Evolutionary conservation across 164 flowering plant genomes (phyloP), one percentile per base, ranked within the genome.

Genomic region (Magnolia officinalis): DNA sequence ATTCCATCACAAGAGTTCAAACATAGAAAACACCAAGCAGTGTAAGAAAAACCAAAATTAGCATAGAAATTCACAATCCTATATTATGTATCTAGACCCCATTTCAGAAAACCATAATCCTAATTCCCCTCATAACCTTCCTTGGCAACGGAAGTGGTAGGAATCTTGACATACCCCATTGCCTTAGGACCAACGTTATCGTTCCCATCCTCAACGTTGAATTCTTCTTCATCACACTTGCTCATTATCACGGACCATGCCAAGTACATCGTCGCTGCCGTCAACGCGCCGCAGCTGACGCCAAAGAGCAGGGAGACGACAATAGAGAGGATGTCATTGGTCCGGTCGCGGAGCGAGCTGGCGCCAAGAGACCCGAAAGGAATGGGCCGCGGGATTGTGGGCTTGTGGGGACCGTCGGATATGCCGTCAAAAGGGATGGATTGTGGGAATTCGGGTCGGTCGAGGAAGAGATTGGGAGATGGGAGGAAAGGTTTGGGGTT

Each of bases 271-370:
- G 86, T 82, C 2, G 85, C 89, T 6, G 89, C 84, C 8, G 89
- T 84, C 70, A 88, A 76, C 21, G 84, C 87, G 6, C 91, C 91
- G 69, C 89, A 87, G 20, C 87, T 87, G 50, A 82, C 85, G 21
- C 91, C 91, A 31, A 88, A 80, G 18, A 88, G 85, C 74, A 88
- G 71, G n/a, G 89, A 85, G 1, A 83, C 83, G 52, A 87, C 87
- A 20, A 85, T 85, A 72, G 82, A 82, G 74, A 88, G 79, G 73
- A 87, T 86, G 61, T 88, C 91, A 55, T 72, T 78, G 58, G 86
- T 83, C 21, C 91, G 81, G 16, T 86, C 88, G 13, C 84, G 81
- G 51, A 84, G 78, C 9, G 86, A 83, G 71, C 74, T 67, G 50
- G 76, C 58, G 24, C 67, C 78, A 16, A 78, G 72, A 13, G 74